These are phyloP conservation scores for Fusarium coicis DNA, from an alignment of 2,329 filamentous ascomycete species.

Conservation along the genomic window DNA sequence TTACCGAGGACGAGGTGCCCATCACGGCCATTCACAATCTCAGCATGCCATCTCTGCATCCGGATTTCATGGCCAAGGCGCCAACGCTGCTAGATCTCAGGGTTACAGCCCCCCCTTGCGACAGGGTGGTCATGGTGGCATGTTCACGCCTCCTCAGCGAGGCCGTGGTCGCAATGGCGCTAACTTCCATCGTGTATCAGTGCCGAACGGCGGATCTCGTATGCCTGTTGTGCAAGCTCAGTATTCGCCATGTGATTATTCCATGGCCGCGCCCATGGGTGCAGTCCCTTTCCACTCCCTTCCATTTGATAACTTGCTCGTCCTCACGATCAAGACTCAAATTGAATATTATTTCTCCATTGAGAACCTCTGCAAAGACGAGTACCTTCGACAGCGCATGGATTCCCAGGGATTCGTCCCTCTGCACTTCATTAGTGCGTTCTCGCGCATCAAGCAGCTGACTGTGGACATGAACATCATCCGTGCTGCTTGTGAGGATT, in stretches of 20 bases:
- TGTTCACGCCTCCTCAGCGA: conserved; percentile 50
- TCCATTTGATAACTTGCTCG: conserved; percentile 64
- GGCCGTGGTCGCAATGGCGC: conserved; percentile 50
- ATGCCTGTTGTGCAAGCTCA: conserved; percentile 52
- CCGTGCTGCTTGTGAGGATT: conserved; percentile 78
- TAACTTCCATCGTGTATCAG: conserved; percentile 54
- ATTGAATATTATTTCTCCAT: conserved; percentile 97
- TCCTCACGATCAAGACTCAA: conserved; percentile 59
- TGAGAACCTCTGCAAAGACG: conserved; percentile 93
- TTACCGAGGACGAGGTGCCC: conserved; percentile 59
- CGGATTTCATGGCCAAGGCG: conserved; percentile 51
- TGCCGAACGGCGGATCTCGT: conserved; percentile 51
- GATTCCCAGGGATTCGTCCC: conserved; percentile 93
- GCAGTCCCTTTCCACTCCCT: conserved; percentile 52
- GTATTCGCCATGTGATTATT: conserved; percentile 53
- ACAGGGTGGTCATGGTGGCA: conserved; percentile 52
- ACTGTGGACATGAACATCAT: conserved; percentile 75
- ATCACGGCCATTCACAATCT: conserved; percentile 52
- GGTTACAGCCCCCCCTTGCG: conserved; percentile 58
- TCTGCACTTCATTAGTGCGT: conserved; percentile 81
- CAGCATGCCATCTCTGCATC: conserved; percentile 45
- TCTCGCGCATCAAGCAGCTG: conserved; percentile 73
- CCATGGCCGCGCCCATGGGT: conserved; percentile 53
- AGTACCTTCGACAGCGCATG: conserved; percentile 90
- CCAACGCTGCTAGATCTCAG: conserved; percentile 48